Evolutionary conservation across 1,284 basidiomycete genomes (phyloP).

Genomic region (Ustilago cynodontis): DNA sequence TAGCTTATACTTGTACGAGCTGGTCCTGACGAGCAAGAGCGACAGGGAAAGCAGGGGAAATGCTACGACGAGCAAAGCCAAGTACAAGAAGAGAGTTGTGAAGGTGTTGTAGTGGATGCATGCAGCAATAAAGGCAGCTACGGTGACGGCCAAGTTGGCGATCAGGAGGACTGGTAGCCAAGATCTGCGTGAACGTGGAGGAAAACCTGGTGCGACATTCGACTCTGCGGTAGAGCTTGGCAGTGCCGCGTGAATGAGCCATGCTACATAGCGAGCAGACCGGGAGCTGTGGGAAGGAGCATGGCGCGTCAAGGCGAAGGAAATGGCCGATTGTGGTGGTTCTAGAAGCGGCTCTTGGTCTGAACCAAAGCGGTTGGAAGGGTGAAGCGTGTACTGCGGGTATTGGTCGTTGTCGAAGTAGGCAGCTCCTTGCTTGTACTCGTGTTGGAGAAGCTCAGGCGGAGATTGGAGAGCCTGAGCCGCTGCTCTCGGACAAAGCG

Average conservation of each 20-base stretch:
- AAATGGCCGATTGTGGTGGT: background rate
- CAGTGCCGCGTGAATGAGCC: background rate
- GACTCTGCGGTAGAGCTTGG: background rate
- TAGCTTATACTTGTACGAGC: conserved; percentile 15
- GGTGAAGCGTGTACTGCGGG: conserved; percentile 15
- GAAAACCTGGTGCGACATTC: background rate
- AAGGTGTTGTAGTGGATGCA: conserved; percentile 44
- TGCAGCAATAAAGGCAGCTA: conserved; percentile 27
- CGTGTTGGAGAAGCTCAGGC: conserved; percentile 14
- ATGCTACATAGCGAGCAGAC: conserved; percentile 1
- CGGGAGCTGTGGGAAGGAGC: background rate
- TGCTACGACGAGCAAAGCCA: conserved; percentile 31
- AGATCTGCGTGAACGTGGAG: conserved; percentile 8
- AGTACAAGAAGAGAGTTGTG: conserved; percentile 41
- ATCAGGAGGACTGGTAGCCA: conserved; percentile 26
- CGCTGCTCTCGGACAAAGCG: conserved; percentile 27
- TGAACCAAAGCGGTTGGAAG: conserved; percentile 5
- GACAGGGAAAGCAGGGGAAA: conserved; percentile 36
- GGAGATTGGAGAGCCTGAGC: conserved; percentile 24
- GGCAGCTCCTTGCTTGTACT: conserved; percentile 21
- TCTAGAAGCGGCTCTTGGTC: conserved; percentile 26
- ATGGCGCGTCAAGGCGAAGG: background rate
- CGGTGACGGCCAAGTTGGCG: conserved; percentile 21
- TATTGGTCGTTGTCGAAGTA: conserved; percentile 17
- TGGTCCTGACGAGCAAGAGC: conserved; percentile 10